Conservation (phyloP, 805 yeast species). For the Metahyphopichia silvanorum region DNA sequence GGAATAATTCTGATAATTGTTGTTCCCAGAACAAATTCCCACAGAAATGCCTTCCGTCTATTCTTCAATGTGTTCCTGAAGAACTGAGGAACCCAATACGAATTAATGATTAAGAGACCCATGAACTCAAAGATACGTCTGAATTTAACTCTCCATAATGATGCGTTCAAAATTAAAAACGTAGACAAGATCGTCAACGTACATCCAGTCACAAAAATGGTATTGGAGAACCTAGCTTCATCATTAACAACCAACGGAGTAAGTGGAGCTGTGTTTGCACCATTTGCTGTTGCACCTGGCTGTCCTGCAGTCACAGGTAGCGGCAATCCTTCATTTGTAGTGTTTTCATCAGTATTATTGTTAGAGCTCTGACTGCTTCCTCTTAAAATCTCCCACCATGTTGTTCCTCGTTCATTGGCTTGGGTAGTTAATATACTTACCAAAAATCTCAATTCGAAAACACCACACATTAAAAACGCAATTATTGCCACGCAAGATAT, state of each 20-base stretch:
- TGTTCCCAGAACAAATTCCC: conserved; percentile 75
- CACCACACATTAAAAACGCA: conserved; percentile 63
- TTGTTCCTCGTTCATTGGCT: conserved; percentile 64
- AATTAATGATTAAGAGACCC: conserved; percentile 50
- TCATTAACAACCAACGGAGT: conserved; percentile 10
- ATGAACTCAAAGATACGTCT: conserved; percentile 58
- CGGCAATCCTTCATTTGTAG: conserved; percentile 11
- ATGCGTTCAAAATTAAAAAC: conserved; percentile 53
- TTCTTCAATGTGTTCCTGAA: conserved; percentile 73
- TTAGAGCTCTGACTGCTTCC: conserved; percentile 50
- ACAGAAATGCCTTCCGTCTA: conserved; percentile 56
- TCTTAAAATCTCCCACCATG: conserved; percentile 62
- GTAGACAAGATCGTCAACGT: conserved; percentile 32
- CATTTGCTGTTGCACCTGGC: conserved; percentile 6
- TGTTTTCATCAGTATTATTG: conserved; percentile 3
- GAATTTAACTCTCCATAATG: conserved; percentile 59
- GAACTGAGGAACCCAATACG: conserved; percentile 88
- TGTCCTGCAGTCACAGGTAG: conserved; percentile 14
- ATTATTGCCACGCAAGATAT: conserved; percentile 68
- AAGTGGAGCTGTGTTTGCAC: conserved; percentile 4
- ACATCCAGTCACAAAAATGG: conserved; percentile 24
- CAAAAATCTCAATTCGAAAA: conserved; percentile 75
- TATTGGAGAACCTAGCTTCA: conserved; percentile 20
- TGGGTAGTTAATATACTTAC: conserved; percentile 67
- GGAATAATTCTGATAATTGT: conserved; percentile 64